Percentiles rank a stretch among this genome's conserved stretches.
Conservation (phyloP, 345 rosid species). For the Stellera chamaejasme region DNA sequence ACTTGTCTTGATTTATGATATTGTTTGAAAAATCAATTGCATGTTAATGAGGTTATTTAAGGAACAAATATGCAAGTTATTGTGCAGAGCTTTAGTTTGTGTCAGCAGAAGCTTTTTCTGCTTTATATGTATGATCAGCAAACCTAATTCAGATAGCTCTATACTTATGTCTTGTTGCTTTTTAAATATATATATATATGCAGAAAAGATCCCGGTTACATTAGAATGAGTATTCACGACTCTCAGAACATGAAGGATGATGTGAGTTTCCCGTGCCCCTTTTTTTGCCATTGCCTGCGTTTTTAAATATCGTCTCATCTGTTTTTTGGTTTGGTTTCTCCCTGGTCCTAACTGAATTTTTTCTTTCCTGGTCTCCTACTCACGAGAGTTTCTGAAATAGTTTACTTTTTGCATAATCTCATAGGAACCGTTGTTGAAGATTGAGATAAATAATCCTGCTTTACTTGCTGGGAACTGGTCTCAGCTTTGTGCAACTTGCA, state of each 20-base stretch:
- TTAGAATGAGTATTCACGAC: conserved; percentile 74
- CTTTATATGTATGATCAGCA: no score
- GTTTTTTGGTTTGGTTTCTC: not conserved
- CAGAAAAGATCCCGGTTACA: conserved; percentile 97
- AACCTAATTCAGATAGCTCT: no score
- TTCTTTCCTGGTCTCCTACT: no score
- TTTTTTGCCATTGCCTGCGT: not conserved
- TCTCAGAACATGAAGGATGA: conserved; percentile 87
- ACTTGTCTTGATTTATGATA: no score
- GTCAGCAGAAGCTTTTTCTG: no score
- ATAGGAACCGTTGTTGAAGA: conserved; percentile 87
- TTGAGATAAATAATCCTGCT: conserved; percentile 86
- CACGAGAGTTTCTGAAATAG: not conserved
- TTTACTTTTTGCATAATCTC: no score
- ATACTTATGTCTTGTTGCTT: not conserved
- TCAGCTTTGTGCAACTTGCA: conserved; percentile 98
- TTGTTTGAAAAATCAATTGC: no score
- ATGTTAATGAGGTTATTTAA: no score
- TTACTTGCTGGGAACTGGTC: conserved; percentile 96
- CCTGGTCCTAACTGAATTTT: not conserved
- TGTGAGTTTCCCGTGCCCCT: conserved; percentile 28
- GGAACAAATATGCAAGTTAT: no score
- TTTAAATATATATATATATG: conserved; percentile 13
- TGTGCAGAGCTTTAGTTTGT: no score
- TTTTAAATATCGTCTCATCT: not conserved